Evolutionary conservation across 2,329 filamentous ascomycete genomes (phyloP).

Genomic region (Fusarium virguliforme): DNA sequence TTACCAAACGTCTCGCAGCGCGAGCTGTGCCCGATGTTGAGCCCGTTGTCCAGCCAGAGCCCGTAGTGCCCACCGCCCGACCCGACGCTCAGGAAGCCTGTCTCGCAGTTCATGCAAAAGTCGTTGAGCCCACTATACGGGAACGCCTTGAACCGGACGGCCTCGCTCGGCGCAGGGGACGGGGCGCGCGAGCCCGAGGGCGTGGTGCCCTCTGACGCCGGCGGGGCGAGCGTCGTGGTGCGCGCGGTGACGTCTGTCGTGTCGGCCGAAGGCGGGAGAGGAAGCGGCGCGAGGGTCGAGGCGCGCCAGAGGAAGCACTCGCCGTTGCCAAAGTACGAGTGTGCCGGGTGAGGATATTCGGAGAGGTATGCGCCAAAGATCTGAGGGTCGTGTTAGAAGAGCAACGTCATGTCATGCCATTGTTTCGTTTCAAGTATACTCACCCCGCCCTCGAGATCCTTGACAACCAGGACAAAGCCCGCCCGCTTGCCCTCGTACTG

Average conservation of each 20-base stretch:
- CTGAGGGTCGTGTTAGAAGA: constrained; percentile 54
- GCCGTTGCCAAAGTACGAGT: constrained; percentile 94
- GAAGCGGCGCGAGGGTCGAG: constrained; percentile 70
- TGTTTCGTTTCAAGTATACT: constrained; percentile 55
- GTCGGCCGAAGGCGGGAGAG: constrained; percentile 68
- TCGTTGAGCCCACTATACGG: constrained; percentile 97
- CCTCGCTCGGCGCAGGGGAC: constrained; percentile 73
- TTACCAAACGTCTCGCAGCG: constrained; percentile 95
- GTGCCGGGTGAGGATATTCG: constrained; percentile 84
- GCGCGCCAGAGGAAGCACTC: constrained; percentile 86
- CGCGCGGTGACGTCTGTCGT: constrained; percentile 63
- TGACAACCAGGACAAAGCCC: constrained; percentile 91
- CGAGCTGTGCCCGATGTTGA: constrained; percentile 88
- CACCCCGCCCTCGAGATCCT: constrained; percentile 82
- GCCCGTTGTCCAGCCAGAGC: constrained; percentile 89
- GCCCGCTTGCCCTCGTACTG: constrained; percentile 78
- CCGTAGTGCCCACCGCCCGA: constrained; percentile 93
- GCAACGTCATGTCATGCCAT: constrained; percentile 30
- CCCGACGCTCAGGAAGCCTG: constrained; percentile 86
- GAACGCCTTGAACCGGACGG: constrained; percentile 96
- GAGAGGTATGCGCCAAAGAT: constrained; percentile 96
- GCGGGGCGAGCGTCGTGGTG: constrained; percentile 57
- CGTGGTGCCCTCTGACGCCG: constrained; percentile 44
- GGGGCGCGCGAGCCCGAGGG: constrained; percentile 48
- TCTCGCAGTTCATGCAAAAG: constrained; percentile 95